Evolutionary conservation across 1,284 basidiomycete genomes (phyloP), one percentile per base, ranked within the genome.

Genomic region (Amylostereum areolatum): DNA sequence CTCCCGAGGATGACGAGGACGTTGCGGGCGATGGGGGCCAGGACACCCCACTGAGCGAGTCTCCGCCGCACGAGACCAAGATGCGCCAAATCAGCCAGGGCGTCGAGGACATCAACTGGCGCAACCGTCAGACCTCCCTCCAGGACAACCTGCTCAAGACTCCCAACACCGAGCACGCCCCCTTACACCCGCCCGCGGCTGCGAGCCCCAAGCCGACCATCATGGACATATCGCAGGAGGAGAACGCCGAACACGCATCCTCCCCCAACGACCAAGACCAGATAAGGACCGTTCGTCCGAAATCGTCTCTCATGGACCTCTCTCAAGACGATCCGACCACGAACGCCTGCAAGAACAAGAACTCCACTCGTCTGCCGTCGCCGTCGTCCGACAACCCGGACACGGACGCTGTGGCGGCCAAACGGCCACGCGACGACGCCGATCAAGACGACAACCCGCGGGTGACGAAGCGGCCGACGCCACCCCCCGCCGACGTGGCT

Each of bases 11-110:
- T 10, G 27, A 47, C 27, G 50, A 51, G 18, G 37, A 45, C 28
- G 43, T 34, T n/a, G 47, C 48, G 41, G 46, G 30, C 36, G 47
- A 45, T 40, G 25, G 50, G 27, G 46, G 30, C 36, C 41, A 34
- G 32, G 50, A 44, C 46, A 48, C 55, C 5, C 71, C 66, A 11
- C 59, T 74, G 45, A 72, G 71, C 47, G 73, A 71, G 35, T 88
- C 86, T 24, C 86, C 85, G 1, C 83, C 81, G 2, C 77, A 81
- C 53, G 85, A 89, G 66, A 76, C 80, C 53, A 80, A 80, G 68
- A 81, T 85, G 50, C 77, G 82, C 43, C 83, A 86, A 66, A 86
- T 88, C 59, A 87, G 83, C 55, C 81, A 81, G 57, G 82, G 83
- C 33, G 84, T 88, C 27, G 84, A 86, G 62, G 85, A 88, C 61